These are phyloP conservation scores for Allium cepa DNA, from an alignment of 106 monocot species.

Conservation along the genomic window DNA sequence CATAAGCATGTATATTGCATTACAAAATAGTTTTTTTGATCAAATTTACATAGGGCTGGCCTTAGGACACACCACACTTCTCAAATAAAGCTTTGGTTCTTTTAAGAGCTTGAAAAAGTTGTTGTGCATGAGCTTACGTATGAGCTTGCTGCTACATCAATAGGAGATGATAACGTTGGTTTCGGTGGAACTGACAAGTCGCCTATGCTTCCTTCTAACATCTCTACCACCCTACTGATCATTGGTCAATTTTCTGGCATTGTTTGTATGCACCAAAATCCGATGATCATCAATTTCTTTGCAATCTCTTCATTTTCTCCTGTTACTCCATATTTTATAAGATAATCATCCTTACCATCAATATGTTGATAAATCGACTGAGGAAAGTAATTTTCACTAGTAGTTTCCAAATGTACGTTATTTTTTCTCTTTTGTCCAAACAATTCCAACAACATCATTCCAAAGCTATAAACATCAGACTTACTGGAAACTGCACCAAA, in stretches of 20 bases:
- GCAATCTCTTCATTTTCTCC: slow-evolving; percentile 7
- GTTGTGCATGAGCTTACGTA: not conserved
- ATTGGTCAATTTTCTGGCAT: slow-evolving; percentile 10
- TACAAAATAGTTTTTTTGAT: no score
- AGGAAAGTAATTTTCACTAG: slow-evolving; percentile 27
- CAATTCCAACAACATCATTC: slow-evolving; percentile 37
- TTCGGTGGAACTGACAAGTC: slow-evolving; percentile 16
- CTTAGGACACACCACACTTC: no score
- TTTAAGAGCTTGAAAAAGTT: no score
- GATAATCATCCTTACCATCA: not conserved
- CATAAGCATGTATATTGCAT: no score
- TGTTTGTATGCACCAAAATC: slow-evolving; percentile 18
- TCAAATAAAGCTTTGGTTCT: no score
- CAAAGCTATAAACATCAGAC: slow-evolving; percentile 38
- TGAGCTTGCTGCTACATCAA: not conserved
- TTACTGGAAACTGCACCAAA: slow-evolving; percentile 26
- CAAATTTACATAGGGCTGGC: no score
- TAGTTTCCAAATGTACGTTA: slow-evolving; percentile 1
- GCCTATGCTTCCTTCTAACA: slow-evolving; percentile 16
- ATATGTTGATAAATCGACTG: slow-evolving; percentile 18
- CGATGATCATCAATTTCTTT: slow-evolving; percentile 11
- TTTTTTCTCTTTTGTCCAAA: slow-evolving; percentile 16
- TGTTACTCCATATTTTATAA: not conserved
- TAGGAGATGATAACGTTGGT: slow-evolving; percentile 1
- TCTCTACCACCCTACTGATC: slow-evolving; percentile 14